A percentile compares a stretch with the other conserved stretches of the same genome.
These are phyloP conservation scores for Colletotrichum sp. DNA, from an alignment of 2,329 filamentous ascomycete species.

Conservation along the genomic window DNA sequence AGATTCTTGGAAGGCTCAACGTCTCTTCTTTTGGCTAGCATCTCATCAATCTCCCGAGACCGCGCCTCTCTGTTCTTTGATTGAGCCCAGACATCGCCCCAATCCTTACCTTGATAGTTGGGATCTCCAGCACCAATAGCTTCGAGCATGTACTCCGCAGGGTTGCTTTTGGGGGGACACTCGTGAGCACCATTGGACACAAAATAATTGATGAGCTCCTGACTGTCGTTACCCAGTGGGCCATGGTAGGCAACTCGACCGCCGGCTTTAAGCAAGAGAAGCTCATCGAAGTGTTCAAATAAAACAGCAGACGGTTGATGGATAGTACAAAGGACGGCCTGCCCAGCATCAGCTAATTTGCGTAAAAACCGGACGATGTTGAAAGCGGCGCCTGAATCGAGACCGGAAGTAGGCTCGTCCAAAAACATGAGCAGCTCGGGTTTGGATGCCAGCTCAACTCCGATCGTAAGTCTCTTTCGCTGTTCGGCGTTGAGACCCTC, in stretches of 20 bases:
- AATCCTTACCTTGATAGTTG: constrained; percentile 65
- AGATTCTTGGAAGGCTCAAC: constrained; percentile 40
- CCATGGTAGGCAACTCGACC: constrained; percentile 61
- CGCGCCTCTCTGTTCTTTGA: constrained; percentile 54
- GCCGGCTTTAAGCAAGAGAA: constrained; percentile 58
- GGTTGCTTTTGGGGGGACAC: constrained; percentile 55
- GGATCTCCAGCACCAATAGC: constrained; percentile 67
- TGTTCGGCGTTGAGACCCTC: constrained; percentile 67
- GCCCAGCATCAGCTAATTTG: constrained; percentile 64
- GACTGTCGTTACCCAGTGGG: constrained; percentile 54
- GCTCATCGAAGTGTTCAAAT: constrained; percentile 62
- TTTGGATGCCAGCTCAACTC: constrained; percentile 61
- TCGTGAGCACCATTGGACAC: constrained; percentile 51
- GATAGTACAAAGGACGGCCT: constrained; percentile 65
- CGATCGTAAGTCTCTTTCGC: constrained; percentile 61
- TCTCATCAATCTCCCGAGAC: constrained; percentile 55
- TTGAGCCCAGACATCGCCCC: constrained; percentile 64
- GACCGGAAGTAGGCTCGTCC: constrained; percentile 66
- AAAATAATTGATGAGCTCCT: constrained; percentile 56
- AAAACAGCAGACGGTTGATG: constrained; percentile 63
- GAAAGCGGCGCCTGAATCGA: constrained; percentile 63
- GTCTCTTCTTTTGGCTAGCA: constrained; percentile 51
- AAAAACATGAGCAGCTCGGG: constrained; percentile 67
- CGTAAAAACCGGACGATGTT: constrained; percentile 67
- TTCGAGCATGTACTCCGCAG: constrained; percentile 62